Evolutionary conservation across 257 asterid species (phyloP).

Genomic region (Penstemon barbatus): DNA sequence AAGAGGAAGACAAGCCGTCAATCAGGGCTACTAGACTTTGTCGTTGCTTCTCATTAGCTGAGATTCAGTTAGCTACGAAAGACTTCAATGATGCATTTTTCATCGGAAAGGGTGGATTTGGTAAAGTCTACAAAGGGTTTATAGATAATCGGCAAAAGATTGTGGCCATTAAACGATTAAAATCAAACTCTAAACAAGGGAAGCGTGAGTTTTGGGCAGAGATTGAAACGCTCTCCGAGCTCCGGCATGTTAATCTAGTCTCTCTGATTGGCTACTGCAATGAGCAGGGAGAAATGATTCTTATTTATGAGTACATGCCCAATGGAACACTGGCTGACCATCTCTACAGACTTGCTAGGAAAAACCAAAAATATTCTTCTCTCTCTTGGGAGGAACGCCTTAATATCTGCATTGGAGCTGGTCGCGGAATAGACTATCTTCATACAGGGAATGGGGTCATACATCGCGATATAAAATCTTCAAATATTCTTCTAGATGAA

Average conservation of each 20-base stretch:
- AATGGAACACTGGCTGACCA: slow-evolving; percentile 65
- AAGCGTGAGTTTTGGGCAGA: slow-evolving; percentile 59
- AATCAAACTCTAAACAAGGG: slow-evolving; percentile 59
- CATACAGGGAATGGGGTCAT: slow-evolving; percentile 48
- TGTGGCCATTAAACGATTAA: slow-evolving; percentile 60
- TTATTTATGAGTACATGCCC: slow-evolving; percentile 57
- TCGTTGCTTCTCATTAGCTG: slow-evolving; percentile 52
- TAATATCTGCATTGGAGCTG: slow-evolving; percentile 62
- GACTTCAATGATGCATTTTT: slow-evolving; percentile 40
- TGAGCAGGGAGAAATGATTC: slow-evolving; percentile 50
- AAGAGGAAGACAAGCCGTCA: slow-evolving; percentile 34
- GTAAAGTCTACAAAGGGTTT: slow-evolving; percentile 41
- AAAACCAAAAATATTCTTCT: slow-evolving; percentile 19
- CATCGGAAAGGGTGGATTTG: slow-evolving; percentile 68
- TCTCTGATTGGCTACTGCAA: slow-evolving; percentile 64
- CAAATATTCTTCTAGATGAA: slow-evolving; percentile 59
- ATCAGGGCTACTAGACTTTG: slow-evolving; percentile 33
- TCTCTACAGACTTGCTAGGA: slow-evolving; percentile 45
- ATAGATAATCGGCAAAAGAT: slow-evolving; percentile 38
- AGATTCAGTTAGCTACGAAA: slow-evolving; percentile 44
- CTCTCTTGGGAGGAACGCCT: slow-evolving; percentile 63
- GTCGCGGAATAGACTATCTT: slow-evolving; percentile 60
- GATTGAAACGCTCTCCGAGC: slow-evolving; percentile 55
- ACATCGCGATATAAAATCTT: slow-evolving; percentile 65
- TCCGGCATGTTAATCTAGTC: slow-evolving; percentile 60